These are phyloP conservation scores for Xylaria intraflava DNA, from an alignment of 495 filamentous ascomycete species.

Conservation along the genomic window DNA sequence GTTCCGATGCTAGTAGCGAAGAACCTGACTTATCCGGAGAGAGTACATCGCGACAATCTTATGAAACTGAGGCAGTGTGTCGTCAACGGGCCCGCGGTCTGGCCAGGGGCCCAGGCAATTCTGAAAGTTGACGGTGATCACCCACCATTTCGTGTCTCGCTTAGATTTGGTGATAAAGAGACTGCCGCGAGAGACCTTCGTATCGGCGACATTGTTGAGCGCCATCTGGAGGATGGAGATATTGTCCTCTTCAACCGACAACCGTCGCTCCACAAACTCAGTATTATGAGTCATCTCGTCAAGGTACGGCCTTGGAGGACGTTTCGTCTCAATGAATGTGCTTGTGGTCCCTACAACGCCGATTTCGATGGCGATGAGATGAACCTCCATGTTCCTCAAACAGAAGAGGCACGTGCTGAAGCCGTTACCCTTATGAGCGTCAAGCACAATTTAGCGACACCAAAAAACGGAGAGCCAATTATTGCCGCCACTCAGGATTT, in stretches of 20 bases:
- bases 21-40: conserved; percentile 91
- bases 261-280: conserved; percentile 94
- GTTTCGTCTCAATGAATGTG: conserved; percentile 95
- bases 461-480: conserved; percentile 96
- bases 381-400: conserved; percentile 97
- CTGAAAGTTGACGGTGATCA: conserved; percentile 49
- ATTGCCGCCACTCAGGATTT: conserved; percentile 98
- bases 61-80: conserved; percentile 69
- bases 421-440: conserved; percentile 97
- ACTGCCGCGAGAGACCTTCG: conserved; percentile 62
- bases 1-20: conserved; percentile 84
- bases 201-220: conserved; percentile 83
- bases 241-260: conserved; percentile 98
- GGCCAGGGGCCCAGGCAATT: conserved; percentile 83
- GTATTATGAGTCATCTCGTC: conserved; percentile 89
- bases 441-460: conserved; percentile 89
- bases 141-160: conserved; percentile 56
- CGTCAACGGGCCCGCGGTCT: conserved; percentile 62
- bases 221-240: conserved; percentile 92
- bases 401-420: conserved; percentile 91
- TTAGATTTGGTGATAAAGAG: conserved; percentile 66
- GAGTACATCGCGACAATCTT: conserved; percentile 73
- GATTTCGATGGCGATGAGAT: conserved; percentile 99
- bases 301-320: conserved; percentile 94
- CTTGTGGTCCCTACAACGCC: conserved; percentile 96